Evolutionary conservation across 139 green algal species (phyloP).

Genomic region (Penium margaritaceum): DNA sequence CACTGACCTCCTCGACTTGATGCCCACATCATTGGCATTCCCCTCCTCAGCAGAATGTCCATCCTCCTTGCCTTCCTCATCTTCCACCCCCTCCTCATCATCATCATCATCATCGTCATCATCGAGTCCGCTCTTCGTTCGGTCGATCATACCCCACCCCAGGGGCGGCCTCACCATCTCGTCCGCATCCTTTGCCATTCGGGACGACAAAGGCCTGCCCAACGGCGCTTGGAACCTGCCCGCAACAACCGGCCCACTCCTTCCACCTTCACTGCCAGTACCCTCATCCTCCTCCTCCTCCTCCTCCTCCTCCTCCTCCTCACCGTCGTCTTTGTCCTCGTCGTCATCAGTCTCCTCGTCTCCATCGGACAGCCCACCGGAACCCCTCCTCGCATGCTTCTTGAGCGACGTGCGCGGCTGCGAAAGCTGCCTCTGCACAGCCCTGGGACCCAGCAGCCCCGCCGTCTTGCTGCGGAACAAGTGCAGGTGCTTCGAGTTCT

Average conservation of each 20-base stretch:
- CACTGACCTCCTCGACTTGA: too few relatives aligned
- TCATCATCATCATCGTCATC: neutral
- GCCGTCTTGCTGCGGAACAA: constrained; percentile 10
- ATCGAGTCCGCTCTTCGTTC: neutral
- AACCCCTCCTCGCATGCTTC: neutral
- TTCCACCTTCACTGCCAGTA: neutral
- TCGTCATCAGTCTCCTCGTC: too few relatives aligned
- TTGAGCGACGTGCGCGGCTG: neutral
- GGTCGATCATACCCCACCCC: constrained; percentile 2
- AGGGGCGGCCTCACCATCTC: too few relatives aligned
- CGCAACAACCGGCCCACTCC: neutral
- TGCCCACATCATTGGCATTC: too few relatives aligned
- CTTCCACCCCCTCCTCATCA: neutral
- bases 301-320: neutral
- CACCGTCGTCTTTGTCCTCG: neutral
- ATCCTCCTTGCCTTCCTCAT: too few relatives aligned
- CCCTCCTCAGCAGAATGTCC: too few relatives aligned
- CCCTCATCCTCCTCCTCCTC: neutral
- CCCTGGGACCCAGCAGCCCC: neutral
- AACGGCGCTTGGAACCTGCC: too few relatives aligned
- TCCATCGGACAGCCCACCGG: too few relatives aligned
- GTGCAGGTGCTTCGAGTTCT: neutral
- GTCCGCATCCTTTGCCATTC: neutral
- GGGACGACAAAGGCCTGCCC: too few relatives aligned
- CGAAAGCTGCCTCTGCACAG: neutral